Base-by-base conservation (phyloP, 225 moss, liverwort and hornwort genomes). In the Ulota crispa region DNA sequence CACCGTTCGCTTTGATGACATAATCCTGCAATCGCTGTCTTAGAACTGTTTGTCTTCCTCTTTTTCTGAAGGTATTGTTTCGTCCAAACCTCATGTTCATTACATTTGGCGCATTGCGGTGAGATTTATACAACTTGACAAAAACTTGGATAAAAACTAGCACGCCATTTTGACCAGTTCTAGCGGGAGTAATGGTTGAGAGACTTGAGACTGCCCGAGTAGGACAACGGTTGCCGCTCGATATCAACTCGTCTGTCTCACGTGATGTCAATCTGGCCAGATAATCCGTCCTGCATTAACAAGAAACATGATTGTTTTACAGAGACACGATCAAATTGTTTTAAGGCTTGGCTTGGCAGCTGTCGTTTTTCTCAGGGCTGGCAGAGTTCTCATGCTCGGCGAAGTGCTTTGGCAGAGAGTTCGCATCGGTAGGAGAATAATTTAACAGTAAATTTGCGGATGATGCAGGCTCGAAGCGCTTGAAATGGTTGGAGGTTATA, bases 341-440 rank as follows among this genome's bases (percentile, higher is more conserved):
- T 56, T 21, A 78, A 68, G 68, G 56, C 54, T 28, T 56, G 23
- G 68, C 14, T 26, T 54, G 63, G 30, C 63, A 31, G 28, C 54
- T 78, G 78, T 36, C 68, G 0, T 21, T 24, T 2, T 27, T n/a
- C 55, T 32, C 45, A 30, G 55, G 76, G 76, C 31, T 78, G 55
- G 13, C 78, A 78, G 78, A 56, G 0, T 30, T 30, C 78, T 68
- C 78, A 21, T 78, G 78, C 78, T 67, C 67, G 19, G 7, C 7
- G 37, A 54, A 19, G 65, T 2, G 36, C 65, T 24, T 36, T 36
- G 65, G 65, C 77, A 77, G 77, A 53, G 76, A 53, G 76, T 28
- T 42, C 43, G 13, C 30, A 39, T 74, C 76, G 13, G 12, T 9
- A 2, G 31, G 42, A n/a, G 23, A 21, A 56, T 34, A 50, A 50